Evolutionary conservation across 2,329 filamentous ascomycete species (phyloP).

Genomic region (Colletotrichum gigasporum): DNA sequence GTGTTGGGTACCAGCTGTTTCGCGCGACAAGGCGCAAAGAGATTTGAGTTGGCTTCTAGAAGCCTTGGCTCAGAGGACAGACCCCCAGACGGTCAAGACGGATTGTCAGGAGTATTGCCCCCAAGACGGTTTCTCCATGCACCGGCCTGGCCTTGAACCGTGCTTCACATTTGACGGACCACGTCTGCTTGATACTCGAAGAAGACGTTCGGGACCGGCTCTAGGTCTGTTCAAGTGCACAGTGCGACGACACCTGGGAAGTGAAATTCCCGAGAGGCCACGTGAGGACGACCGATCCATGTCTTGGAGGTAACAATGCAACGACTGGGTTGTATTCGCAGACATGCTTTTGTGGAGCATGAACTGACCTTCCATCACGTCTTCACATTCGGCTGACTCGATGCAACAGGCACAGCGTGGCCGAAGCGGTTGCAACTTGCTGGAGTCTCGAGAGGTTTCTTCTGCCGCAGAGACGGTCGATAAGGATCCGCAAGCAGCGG

Average conservation of each 20-base stretch:
- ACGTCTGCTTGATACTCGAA: not conserved
- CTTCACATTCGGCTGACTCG: conserved; percentile 22
- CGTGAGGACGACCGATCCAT: conserved; percentile 6
- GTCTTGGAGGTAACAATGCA: conserved; percentile 7
- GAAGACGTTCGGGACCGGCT: not conserved
- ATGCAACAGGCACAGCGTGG: conserved; percentile 13
- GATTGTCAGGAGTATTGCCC: not conserved
- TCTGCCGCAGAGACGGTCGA: conserved; percentile 1
- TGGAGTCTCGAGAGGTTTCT: conserved; percentile 5
- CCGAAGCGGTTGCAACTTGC: not conserved
- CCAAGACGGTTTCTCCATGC: not conserved
- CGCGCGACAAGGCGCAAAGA: not conserved
- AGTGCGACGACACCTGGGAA: not conserved
- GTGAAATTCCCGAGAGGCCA: not conserved
- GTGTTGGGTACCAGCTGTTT: not conserved
- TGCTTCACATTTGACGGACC: not conserved
- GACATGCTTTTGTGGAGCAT: conserved; percentile 12
- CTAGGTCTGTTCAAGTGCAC: not conserved
- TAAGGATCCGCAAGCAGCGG: conserved; percentile 22
- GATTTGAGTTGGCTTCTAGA: conserved; percentile 19
- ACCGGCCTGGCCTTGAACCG: not conserved
- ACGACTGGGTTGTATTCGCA: conserved; percentile 15
- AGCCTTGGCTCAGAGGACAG: conserved; percentile 9
- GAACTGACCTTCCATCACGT: conserved; percentile 14
- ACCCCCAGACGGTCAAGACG: not conserved